Percentiles rank a stretch among this genome's conserved stretches.
These are phyloP conservation scores for Draba incana DNA, from an alignment of 345 rosid species.

Conservation along the genomic window DNA sequence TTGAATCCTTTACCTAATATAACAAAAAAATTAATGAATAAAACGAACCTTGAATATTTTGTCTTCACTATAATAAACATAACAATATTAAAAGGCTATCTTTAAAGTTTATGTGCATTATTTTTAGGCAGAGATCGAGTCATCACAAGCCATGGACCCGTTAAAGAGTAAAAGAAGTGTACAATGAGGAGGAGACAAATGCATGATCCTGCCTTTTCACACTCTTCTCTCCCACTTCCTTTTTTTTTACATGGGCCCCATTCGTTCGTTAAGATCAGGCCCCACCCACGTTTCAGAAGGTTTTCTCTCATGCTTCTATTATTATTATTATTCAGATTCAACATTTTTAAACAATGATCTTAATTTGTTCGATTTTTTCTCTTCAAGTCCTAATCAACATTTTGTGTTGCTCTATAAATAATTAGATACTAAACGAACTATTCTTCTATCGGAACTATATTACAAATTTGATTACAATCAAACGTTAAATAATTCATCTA, in stretches of 20 bases:
- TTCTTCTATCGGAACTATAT: too few relatives aligned
- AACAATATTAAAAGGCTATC: not conserved
- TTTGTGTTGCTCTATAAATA: too few relatives aligned
- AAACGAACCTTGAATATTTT: not conserved
- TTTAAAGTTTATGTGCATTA: not conserved
- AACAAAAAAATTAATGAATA: too few relatives aligned
- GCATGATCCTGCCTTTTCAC: constrained; percentile 32
- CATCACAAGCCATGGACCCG: constrained; percentile 26
- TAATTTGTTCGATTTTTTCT: constrained; percentile 3
- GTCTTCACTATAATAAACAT: constrained; percentile 20
- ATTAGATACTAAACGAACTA: too few relatives aligned
- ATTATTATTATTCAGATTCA: not conserved
- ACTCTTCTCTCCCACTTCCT: constrained; percentile 6
- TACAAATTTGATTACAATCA: too few relatives aligned
- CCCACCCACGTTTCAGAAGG: constrained; percentile 32
- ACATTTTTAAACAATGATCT: not conserved
- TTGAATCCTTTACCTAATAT: not conserved
- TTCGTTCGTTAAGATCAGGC: constrained; percentile 15
- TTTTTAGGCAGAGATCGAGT: not conserved
- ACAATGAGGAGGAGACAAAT: constrained; percentile 36
- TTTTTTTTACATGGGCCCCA: constrained; percentile 12
- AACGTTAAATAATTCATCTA: too few relatives aligned
- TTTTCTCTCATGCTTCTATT: not conserved
- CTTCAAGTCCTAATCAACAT: too few relatives aligned
- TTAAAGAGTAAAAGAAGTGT: constrained; percentile 38